Evolutionary conservation across 2,329 filamentous ascomycete species (phyloP).

Genomic region (Clonostachys solani): DNA sequence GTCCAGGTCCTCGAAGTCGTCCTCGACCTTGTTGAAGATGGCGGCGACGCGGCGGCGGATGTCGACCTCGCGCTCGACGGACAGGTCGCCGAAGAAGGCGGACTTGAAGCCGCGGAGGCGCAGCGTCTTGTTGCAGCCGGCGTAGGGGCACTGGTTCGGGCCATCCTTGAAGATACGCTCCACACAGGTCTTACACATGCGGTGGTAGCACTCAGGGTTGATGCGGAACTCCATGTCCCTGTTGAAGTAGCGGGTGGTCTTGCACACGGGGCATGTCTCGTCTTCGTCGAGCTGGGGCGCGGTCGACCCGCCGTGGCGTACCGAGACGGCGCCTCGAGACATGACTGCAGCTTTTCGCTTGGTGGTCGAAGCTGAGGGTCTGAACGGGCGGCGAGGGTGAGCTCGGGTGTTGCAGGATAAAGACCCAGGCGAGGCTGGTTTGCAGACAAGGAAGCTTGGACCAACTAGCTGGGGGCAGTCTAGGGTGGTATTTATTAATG

Average conservation of each 20-base stretch:
- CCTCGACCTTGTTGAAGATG: slow-evolving; percentile 84
- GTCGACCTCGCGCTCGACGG: slow-evolving; percentile 90
- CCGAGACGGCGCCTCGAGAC: not conserved
- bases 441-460: slow-evolving; percentile 1
- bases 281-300: slow-evolving; percentile 22
- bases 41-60: slow-evolving; percentile 73
- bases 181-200: slow-evolving; percentile 96
- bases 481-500: not conserved
- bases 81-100: slow-evolving; percentile 86
- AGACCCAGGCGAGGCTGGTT: not conserved
- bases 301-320: slow-evolving; percentile 2
- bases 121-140: slow-evolving; percentile 81
- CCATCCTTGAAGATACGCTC: slow-evolving; percentile 90
- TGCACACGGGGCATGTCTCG: slow-evolving; percentile 96
- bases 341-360: no score
- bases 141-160: slow-evolving; percentile 87
- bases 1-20: slow-evolving; percentile 81
- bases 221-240: slow-evolving; percentile 91
- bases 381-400: not conserved
- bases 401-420: not conserved
- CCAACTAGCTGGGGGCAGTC: not conserved
- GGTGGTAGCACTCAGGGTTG: slow-evolving; percentile 98
- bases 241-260: slow-evolving; percentile 93
- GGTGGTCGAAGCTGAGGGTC: not conserved
- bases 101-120: slow-evolving; percentile 79